Evolutionary conservation across 371 early-diverging fungal species (phyloP).

Genomic region (Actinomortierella ambigua): DNA sequence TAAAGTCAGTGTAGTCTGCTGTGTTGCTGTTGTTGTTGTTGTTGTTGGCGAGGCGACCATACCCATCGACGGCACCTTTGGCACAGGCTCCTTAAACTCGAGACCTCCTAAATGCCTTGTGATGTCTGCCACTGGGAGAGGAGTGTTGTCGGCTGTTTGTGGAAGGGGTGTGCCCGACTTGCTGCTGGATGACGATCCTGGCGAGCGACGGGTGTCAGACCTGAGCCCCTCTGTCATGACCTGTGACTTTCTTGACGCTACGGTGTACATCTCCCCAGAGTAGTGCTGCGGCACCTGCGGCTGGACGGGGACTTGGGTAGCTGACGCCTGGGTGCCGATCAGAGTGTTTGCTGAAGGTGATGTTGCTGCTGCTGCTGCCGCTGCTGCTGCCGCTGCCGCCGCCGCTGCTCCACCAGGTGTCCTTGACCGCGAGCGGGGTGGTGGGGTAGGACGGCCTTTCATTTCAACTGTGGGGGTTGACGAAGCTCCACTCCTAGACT

Average conservation of each 20-base stretch:
- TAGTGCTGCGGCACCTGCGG: conserved; percentile 28
- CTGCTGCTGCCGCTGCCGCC: not conserved
- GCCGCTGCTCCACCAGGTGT: conserved; percentile 19
- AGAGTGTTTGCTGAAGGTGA: too few species aligned
- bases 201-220: conserved; percentile 15
- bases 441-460: conserved; percentile 17
- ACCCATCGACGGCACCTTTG: conserved; percentile 5
- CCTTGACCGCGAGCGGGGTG: conserved; percentile 26
- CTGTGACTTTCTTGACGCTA: conserved; percentile 13
- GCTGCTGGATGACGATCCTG: conserved; percentile 24
- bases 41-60: conserved; percentile 4
- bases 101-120: conserved; percentile 36
- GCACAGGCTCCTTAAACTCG: conserved; percentile 28
- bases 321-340: too few species aligned
- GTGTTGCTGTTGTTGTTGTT: not conserved
- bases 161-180: conserved; percentile 14
- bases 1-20: too few species aligned
- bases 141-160: conserved; percentile 11
- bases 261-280: conserved; percentile 22
- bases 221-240: conserved; percentile 14
- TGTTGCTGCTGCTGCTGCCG: conserved; percentile 1
- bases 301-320: conserved; percentile 15
- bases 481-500: conserved; percentile 17
- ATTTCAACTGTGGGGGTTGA: conserved; percentile 21
- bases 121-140: conserved; percentile 35